These are phyloP conservation scores for Calonectria hawksworthii DNA, from an alignment of 2,329 filamentous ascomycete genomes.

Conservation along the genomic window DNA sequence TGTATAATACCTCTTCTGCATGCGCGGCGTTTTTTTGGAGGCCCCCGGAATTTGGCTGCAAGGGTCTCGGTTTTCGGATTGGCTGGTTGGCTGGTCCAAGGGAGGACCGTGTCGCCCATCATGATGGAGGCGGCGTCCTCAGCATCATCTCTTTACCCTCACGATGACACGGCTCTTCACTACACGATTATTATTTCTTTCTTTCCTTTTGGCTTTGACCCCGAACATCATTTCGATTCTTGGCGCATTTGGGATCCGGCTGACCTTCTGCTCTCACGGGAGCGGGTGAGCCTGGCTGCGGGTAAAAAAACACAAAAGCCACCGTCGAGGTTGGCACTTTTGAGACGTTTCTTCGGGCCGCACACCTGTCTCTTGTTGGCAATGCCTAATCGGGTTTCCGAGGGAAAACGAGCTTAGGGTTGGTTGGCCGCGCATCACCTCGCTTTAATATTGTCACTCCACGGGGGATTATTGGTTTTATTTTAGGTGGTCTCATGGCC, in stretches of 20 bases:
- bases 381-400: background rate
- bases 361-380: conserved; percentile 21
- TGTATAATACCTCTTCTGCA: conserved; percentile 72
- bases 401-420: conserved; percentile 21
- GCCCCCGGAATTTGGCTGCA: conserved; percentile 38
- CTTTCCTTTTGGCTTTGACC: conserved; percentile 25
- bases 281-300: conserved; percentile 31
- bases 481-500: conserved; percentile 36
- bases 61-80: conserved; percentile 37
- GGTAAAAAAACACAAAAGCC: conserved; percentile 24
- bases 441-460: conserved; percentile 38
- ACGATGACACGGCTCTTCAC: conserved; percentile 52
- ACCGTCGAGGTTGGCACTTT: conserved; percentile 21
- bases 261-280: conserved; percentile 28
- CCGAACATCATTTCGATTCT: conserved; percentile 34
- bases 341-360: conserved; percentile 9
- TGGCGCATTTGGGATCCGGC: conserved; percentile 42
- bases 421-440: conserved; percentile 21
- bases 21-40: conserved; percentile 64
- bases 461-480: conserved; percentile 39
- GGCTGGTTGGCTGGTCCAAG: conserved; percentile 49
- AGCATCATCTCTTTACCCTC: conserved; percentile 45
- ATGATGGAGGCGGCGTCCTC: conserved; percentile 51
- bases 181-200: conserved; percentile 27
- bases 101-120: conserved; percentile 49